phyloP scores from a whole-genome alignment of 2,329 filamentous ascomycete species.

The Pseudocercospora vitis region DNA sequence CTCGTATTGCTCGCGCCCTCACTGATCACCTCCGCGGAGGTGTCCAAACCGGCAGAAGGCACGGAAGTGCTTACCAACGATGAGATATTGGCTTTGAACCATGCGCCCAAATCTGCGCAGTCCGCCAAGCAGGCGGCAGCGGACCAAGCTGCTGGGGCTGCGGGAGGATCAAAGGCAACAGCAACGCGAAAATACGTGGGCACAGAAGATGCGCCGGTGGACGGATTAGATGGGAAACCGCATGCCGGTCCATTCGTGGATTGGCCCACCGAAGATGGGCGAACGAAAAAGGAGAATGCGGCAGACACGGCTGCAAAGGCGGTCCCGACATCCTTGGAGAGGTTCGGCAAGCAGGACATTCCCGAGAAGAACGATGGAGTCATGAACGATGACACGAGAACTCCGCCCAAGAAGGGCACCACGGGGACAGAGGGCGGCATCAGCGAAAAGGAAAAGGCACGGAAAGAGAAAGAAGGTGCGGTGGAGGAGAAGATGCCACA shows the following conservation, averaged over 20 bases:
- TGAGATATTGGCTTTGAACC: constrained; percentile 30
- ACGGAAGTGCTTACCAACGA: constrained; percentile 29
- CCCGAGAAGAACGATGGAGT: constrained; percentile 70
- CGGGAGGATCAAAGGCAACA: constrained; percentile 28
- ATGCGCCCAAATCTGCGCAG: constrained; percentile 14
- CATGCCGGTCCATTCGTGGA: constrained; percentile 81
- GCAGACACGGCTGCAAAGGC: constrained; percentile 37
- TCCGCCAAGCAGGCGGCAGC: constrained; percentile 15
- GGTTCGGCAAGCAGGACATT: constrained; percentile 42
- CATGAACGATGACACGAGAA: constrained; percentile 83
- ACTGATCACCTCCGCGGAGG: constrained; percentile 51
- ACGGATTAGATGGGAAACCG: constrained; percentile 90
- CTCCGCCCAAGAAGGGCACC: constrained; percentile 77
- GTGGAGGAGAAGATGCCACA: constrained; percentile 71
- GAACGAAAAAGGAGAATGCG: constrained; percentile 30
- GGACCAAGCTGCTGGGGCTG: constrained; percentile 29
- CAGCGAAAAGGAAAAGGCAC: constrained; percentile 78
- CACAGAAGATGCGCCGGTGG: constrained; percentile 81
- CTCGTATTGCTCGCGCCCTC: constrained; percentile 60
- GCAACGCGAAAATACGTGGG: constrained; percentile 44
- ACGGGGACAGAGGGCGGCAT: constrained; percentile 88
- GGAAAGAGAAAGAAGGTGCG: constrained; percentile 64
- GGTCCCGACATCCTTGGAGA: constrained; percentile 35
- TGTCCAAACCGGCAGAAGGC: constrained; percentile 14
- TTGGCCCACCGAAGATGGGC: constrained; percentile 39